A percentile compares a stretch with the other conserved stretches of the same genome.
Conservation (phyloP, 148 eudicot species). For the Fagopyrum homotropicum region DNA sequence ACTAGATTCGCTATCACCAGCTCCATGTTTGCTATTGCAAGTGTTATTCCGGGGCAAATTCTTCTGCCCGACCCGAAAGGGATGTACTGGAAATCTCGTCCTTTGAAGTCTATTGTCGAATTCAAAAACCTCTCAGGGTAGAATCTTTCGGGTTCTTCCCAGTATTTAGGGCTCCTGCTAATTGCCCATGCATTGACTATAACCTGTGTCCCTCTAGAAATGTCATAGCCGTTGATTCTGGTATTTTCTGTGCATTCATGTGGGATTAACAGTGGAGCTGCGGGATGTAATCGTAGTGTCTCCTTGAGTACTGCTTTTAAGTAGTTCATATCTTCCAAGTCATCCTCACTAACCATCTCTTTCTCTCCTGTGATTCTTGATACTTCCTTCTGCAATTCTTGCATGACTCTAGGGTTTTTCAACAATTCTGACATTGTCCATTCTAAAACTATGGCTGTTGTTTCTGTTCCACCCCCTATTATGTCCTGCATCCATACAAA, state of each 20-base stretch:
- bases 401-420: conserved; percentile 16
- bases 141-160: conserved; percentile 38
- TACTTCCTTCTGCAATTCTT: conserved; percentile 19
- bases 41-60: conserved; percentile 38
- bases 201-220: not conserved
- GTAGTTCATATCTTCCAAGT: conserved; percentile 14
- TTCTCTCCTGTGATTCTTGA: not conserved
- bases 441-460: conserved; percentile 9
- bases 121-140: conserved; percentile 44
- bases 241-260: conserved; percentile 15
- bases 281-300: conserved; percentile 22
- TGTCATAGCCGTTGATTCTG: conserved; percentile 6
- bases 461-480: conserved; percentile 15
- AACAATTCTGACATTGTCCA: conserved; percentile 23
- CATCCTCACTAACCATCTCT: not conserved
- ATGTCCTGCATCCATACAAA: conserved; percentile 11
- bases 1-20: conserved; percentile 17
- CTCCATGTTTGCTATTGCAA: not conserved
- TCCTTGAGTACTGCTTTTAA: conserved; percentile 24
- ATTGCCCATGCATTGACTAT: conserved; percentile 38
- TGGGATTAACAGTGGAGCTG: conserved; percentile 17
- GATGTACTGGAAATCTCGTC: conserved; percentile 35
- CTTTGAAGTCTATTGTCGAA: conserved; percentile 29
- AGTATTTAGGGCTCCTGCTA: conserved; percentile 28
- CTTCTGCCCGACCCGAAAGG: conserved; percentile 36